These are phyloP conservation scores for Nicotiana tabacum DNA, from an alignment of 257 asterid genomes.

Conservation along the genomic window DNA sequence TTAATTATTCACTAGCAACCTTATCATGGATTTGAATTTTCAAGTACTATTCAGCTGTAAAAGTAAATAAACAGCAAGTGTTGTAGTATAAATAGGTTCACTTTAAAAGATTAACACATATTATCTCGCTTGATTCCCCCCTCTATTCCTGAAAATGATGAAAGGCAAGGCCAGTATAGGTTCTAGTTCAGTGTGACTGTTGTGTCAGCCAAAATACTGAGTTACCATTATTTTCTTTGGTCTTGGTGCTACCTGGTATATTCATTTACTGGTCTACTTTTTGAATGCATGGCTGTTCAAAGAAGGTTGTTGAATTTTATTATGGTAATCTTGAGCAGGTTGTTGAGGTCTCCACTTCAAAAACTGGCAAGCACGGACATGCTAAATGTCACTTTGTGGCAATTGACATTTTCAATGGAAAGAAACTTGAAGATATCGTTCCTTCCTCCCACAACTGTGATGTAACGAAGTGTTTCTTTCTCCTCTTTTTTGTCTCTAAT, in stretches of 20 bases:
- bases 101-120: background rate
- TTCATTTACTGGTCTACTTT: background rate
- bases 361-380: conserved; percentile 58
- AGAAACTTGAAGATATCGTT: conserved; percentile 51
- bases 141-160: background rate
- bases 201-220: background rate
- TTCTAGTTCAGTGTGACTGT: background rate
- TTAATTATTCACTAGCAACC: background rate
- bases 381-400: conserved; percentile 54
- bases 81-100: background rate
- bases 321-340: conserved; percentile 25
- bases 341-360: conserved; percentile 57
- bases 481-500: background rate
- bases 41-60: background rate
- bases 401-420: conserved; percentile 46
- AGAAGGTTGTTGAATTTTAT: background rate
- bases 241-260: background rate
- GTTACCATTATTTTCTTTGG: background rate
- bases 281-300: background rate
- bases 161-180: background rate
- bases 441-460: conserved; percentile 53
- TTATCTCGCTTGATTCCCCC: too few relatives aligned
- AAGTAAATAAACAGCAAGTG: background rate
- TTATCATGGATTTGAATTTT: background rate
- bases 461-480: conserved; percentile 18